Evolutionary conservation across 1,284 basidiomycete genomes (phyloP), one percentile per base, ranked within the genome.

Genomic region (Farysia itapuensis): DNA sequence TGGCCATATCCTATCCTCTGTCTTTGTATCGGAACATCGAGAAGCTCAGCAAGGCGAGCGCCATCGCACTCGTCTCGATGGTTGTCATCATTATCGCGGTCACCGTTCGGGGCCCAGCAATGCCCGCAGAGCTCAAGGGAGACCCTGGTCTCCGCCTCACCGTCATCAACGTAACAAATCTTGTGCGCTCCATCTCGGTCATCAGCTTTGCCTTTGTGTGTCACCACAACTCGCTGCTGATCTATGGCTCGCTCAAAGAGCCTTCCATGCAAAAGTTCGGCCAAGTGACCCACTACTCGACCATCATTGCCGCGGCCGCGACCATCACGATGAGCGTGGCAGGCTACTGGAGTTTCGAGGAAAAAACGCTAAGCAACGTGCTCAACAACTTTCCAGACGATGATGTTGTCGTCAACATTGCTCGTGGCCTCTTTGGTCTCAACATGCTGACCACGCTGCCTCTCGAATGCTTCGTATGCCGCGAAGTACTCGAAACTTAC

Each of bases 401-500:
- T 23, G 74, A 76, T 38, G 49, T 63, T 11, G 51, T 73, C 22
- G 72, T 76, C 42, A 75, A 97, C 75, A 82, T 97, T 42, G 94
- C 94, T 5, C 84, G 93, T 18, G 90, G 96, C 68, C 91, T 89
- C 70, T 97, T 98, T 71, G 94, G 94, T 4, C 78, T 94, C 52
- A 98, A 98, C 79, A 98, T 98, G 94, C 94, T 95, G 69, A 95
- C 93, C 1, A 98, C 94, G 0, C 83, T 93, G 15, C 91, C 91
- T 0, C 81, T 96, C 36, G 91, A 96, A 72, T 81, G 91, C 16
- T 95, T 96, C 74, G 91, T 96, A 13, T 95, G 92, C 71, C 83
- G 91, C 79, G 91, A 96, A 81, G 90, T 36, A 24, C 47, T 46
- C 12, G 73, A 75, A 37, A 72, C 69, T 18, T 61, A 73, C 54